Conservation (phyloP, 1,284 basidiomycete genomes). For the Phellopilus nigrolimitatus region DNA sequence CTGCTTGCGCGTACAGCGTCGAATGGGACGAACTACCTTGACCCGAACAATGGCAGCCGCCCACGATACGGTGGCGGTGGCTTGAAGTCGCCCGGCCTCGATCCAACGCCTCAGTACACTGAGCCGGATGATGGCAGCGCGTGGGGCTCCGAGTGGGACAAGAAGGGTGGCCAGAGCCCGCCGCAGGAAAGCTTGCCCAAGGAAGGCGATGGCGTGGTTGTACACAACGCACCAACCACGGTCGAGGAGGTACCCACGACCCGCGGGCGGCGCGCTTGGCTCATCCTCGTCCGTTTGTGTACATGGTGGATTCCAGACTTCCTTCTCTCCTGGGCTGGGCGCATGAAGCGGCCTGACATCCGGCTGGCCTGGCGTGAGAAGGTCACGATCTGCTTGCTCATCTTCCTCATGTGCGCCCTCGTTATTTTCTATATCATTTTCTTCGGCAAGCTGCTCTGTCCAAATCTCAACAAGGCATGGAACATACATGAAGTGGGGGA, state of each 20-base stretch:
- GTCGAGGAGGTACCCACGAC: slow-evolving; percentile 87
- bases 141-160: slow-evolving; percentile 57
- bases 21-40: slow-evolving; percentile 45
- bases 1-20: slow-evolving; percentile 48
- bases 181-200: slow-evolving; percentile 36
- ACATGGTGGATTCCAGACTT: slow-evolving; percentile 87
- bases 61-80: slow-evolving; percentile 52
- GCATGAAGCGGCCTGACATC: slow-evolving; percentile 95
- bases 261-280: slow-evolving; percentile 62
- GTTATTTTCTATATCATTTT: slow-evolving; percentile 91
- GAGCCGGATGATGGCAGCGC: slow-evolving; percentile 41
- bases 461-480: slow-evolving; percentile 91
- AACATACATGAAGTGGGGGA: slow-evolving; percentile 63
- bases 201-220: slow-evolving; percentile 44
- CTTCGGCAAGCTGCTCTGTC: slow-evolving; percentile 87
- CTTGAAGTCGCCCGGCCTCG: slow-evolving; percentile 38
- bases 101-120: slow-evolving; percentile 32
- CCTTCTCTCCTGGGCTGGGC: slow-evolving; percentile 63
- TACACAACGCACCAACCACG: slow-evolving; percentile 57
- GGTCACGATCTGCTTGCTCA: slow-evolving; percentile 85
- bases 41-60: slow-evolving; percentile 38
- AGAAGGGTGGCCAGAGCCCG: slow-evolving; percentile 33
- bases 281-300: slow-evolving; percentile 66
- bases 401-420: slow-evolving; percentile 75
- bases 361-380: slow-evolving; percentile 97